Base-by-base conservation (phyloP, 1,284 basidiomycete species). In the Chalciporus piperatoides region DNA sequence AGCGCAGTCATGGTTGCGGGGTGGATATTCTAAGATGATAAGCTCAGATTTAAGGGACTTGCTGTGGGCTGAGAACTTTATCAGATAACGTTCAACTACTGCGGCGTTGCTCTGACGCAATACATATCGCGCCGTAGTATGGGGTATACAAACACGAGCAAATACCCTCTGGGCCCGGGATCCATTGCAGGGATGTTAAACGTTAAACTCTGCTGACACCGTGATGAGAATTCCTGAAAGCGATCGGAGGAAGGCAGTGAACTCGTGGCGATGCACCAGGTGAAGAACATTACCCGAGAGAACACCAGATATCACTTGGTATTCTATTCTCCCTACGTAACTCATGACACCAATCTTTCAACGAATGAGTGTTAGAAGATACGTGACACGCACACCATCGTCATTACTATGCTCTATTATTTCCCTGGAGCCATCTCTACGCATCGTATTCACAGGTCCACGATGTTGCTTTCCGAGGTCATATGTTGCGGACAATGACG, bases 1-100 rank as follows among this genome's bases (percentile, higher is more conserved):
- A 61, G 62, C 37, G 76, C 64, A 33, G 75, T 62, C 59, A 59
- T 61, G 56, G 51, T 32, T 43, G n/a, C n/a, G 47, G 14, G 32
- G 43, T 23, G 5, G 21, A 10, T 6, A 21, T 33, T 41, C 40
- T 30, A n/a, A n/a, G n/a, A n/a, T 41, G 25, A 25, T 9, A 25
- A 9, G 4, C 25, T 25, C 25, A 25, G 25, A 25, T 2, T 1
- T 21, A 21, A 23, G 21, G 32, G 32, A 6, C 32, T n/a, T 33
- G 6, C 14, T 33, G 14, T 12, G 32, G 5, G 32, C 32, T 33
- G n/a, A n/a, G 32, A 33, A 33, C 33, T 9, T 35, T 35, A 35
- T 35, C 33, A 35, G 33, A 35, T 35, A 35, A 15, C 10, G 7
- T 33, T n/a, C n/a, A n/a, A n/a, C n/a, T n/a, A n/a, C n/a, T n/a